A percentile compares a stretch with the other conserved stretches of the same genome.
Evolutionary conservation across 2,329 filamentous ascomycete genomes (phyloP).

Genomic region (Hymenoscyphus scutula): DNA sequence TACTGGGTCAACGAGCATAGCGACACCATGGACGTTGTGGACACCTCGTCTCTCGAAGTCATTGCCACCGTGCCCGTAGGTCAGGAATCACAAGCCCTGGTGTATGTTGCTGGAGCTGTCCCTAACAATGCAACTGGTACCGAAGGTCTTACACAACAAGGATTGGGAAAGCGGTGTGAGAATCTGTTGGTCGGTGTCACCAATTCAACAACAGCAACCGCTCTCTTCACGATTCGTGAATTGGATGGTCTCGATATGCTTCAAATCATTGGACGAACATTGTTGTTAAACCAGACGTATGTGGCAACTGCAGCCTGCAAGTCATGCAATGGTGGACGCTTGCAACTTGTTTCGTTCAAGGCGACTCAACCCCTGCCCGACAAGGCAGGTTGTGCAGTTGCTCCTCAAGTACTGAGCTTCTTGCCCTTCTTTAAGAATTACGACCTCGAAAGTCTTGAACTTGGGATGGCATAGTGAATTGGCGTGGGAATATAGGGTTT

Average conservation of each 20-base stretch:
- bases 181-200: constrained; percentile 9
- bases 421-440: constrained; percentile 11
- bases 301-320: constrained; percentile 12
- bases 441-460: constrained; percentile 8
- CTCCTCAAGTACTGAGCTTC: constrained; percentile 11
- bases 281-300: constrained; percentile 11
- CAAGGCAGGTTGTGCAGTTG: constrained; percentile 9
- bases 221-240: constrained; percentile 11
- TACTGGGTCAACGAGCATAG: constrained; percentile 12
- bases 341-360: constrained; percentile 11
- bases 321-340: constrained; percentile 7
- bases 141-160: constrained; percentile 7
- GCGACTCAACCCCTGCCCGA: constrained; percentile 8
- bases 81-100: constrained; percentile 10
- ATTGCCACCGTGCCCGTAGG: constrained; percentile 1
- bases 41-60: constrained; percentile 7
- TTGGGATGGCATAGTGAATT: not conserved
- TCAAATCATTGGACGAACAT: constrained; percentile 9
- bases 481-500: not conserved
- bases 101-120: constrained; percentile 13
- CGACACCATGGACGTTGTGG: constrained; percentile 10
- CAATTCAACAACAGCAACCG: constrained; percentile 2
- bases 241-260: constrained; percentile 12
- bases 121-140: constrained; percentile 5
- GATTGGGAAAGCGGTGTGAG: constrained; percentile 8